Conservation (phyloP, 2,329 filamentous ascomycete genomes). For the Hyphodiscus sp. region DNA sequence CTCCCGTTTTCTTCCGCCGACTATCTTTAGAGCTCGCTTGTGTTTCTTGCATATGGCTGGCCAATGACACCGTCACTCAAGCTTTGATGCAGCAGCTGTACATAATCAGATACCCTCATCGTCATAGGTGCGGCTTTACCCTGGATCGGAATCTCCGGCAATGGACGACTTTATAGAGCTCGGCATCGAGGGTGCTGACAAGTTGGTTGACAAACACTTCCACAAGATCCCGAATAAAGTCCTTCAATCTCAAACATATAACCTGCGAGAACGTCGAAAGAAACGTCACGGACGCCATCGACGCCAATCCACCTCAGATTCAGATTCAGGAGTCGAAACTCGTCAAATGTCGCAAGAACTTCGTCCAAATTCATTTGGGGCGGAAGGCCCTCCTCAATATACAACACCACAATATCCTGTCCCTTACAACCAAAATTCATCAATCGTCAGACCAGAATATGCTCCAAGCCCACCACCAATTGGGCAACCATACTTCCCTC, state of each 20-base stretch:
- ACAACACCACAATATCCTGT: not conserved
- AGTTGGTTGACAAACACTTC: constrained; percentile 17
- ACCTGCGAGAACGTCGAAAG: constrained; percentile 8
- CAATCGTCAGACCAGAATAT: constrained; percentile 8
- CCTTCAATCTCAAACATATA: constrained; percentile 17
- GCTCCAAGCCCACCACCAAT: constrained; percentile 3
- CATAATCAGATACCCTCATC: not conserved
- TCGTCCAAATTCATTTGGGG: not conserved
- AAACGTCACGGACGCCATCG: not conserved
- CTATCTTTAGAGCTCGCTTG: not conserved
- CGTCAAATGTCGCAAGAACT: not conserved
- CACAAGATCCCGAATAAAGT: constrained; percentile 19
- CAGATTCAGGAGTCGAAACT: not conserved
- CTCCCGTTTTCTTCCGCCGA: not conserved
- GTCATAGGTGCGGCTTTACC: not conserved
- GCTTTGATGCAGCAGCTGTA: not conserved
- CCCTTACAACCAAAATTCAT: not conserved
- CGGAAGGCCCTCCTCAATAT: not conserved
- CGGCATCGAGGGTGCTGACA: constrained; percentile 11
- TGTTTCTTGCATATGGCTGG: not conserved
- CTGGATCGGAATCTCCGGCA: not conserved
- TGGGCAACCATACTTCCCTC: not conserved
- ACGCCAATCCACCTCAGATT: not conserved
- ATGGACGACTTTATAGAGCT: constrained; percentile 7
- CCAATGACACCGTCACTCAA: not conserved